Conservation (phyloP, 2,329 filamentous ascomycete species). For the Talaromyces atroroseus region DNA sequence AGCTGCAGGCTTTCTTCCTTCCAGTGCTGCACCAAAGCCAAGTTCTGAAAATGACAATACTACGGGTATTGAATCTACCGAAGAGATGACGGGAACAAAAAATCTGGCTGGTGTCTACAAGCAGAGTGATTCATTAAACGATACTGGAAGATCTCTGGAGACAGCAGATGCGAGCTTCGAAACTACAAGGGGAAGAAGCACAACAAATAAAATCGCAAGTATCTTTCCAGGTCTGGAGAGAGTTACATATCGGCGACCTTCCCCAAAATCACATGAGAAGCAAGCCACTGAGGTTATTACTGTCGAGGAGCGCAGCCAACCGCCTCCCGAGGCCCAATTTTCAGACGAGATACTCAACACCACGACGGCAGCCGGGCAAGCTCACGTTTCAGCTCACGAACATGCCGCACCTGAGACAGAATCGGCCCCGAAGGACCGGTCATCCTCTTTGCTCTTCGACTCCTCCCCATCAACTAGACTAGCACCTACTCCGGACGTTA, state of each 20-base stretch:
- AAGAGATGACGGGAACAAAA: not conserved
- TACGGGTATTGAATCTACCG: not conserved
- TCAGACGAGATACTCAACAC: not conserved
- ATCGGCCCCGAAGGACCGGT: constrained; percentile 32
- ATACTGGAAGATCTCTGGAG: not conserved
- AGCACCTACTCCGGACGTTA: constrained; percentile 15
- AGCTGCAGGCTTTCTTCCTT: constrained; percentile 10
- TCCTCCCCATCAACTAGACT: constrained; percentile 28
- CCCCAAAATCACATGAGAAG: constrained; percentile 17
- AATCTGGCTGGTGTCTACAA: constrained; percentile 2
- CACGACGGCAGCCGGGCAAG: constrained; percentile 8
- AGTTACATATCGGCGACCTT: constrained; percentile 25
- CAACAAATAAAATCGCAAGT: constrained; percentile 26
- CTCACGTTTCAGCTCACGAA: constrained; percentile 17
- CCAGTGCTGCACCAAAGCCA: not conserved
- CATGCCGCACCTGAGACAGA: constrained; percentile 18
- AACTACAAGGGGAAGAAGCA: not conserved
- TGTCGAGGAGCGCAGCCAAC: not conserved
- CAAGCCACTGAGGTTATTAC: constrained; percentile 16
- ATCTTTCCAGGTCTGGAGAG: constrained; percentile 34
- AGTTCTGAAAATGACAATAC: not conserved
- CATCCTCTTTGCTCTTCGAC: constrained; percentile 42
- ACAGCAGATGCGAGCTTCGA: not conserved
- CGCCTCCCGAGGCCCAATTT: not conserved
- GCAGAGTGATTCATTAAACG: not conserved